phyloP scores from a whole-genome alignment of 164 flowering plant genomes.

The Santalum album region DNA sequence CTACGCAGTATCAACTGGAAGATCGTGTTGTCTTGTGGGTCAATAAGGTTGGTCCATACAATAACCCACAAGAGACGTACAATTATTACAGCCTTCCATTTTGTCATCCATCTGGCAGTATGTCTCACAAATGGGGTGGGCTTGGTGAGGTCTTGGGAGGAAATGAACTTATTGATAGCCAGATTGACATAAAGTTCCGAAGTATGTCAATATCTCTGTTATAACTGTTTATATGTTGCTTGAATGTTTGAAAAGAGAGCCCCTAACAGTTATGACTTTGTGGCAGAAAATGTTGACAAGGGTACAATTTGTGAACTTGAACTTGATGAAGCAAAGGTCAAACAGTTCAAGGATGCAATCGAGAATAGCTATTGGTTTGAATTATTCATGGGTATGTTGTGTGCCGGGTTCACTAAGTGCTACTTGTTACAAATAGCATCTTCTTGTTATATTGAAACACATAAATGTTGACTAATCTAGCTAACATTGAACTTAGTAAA shows the following conservation, averaged over 20 bases:
- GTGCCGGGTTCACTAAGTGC: too few species aligned
- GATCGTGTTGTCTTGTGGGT: slow-evolving; percentile 94
- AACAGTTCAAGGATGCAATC: slow-evolving; percentile 91
- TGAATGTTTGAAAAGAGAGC: neutral
- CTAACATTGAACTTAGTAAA: too few species aligned
- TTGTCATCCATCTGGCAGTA: slow-evolving; percentile 50
- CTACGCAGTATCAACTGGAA: slow-evolving; percentile 57
- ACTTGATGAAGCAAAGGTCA: slow-evolving; percentile 70
- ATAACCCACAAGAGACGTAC: slow-evolving; percentile 98
- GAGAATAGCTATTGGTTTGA: slow-evolving; percentile 94
- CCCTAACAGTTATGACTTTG: neutral
- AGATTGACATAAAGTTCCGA: slow-evolving; percentile 66
- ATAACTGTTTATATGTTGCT: neutral
- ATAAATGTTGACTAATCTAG: too few species aligned
- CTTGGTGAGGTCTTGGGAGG: slow-evolving; percentile 99
- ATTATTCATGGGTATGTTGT: slow-evolving; percentile 83
- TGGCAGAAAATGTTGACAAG: slow-evolving; percentile 77
- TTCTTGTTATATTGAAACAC: too few species aligned
- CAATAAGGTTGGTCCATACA: slow-evolving; percentile 97
- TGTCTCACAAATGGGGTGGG: slow-evolving; percentile 97
- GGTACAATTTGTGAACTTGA: slow-evolving; percentile 56
- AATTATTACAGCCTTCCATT: slow-evolving; percentile 95
- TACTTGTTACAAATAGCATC: too few species aligned
- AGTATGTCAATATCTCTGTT: slow-evolving; percentile 37
- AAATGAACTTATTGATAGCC: slow-evolving; percentile 96